Percentiles rank a stretch among this genome's conserved stretches.
Evolutionary conservation across 2,329 filamentous ascomycete species (phyloP).

Genomic region (Alternaria sp.): DNA sequence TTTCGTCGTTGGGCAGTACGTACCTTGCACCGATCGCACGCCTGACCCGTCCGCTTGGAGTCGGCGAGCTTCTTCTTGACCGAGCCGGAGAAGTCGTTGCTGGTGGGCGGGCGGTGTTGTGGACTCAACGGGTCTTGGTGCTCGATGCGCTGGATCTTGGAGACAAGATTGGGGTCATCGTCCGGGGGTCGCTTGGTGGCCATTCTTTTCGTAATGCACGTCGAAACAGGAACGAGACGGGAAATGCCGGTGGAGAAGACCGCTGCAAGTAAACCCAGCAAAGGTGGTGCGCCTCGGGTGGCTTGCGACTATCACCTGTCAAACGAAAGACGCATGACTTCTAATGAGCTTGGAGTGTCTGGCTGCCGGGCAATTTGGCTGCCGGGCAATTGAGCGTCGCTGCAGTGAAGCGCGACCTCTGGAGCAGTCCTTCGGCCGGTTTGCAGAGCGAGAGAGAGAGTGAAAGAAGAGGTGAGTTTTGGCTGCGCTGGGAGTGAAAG

Average conservation of each 20-base stretch:
- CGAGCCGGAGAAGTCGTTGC: conserved; percentile 48
- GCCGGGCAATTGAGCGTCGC: conserved; percentile 8
- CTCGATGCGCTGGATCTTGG: conserved; percentile 50
- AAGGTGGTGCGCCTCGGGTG: conserved; percentile 22
- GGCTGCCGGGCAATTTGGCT: conserved; percentile 1
- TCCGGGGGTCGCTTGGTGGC: conserved; percentile 39
- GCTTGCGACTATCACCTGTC: conserved; percentile 25
- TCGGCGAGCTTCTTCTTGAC: conserved; percentile 63
- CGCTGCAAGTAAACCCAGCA: conserved; percentile 20
- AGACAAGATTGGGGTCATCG: conserved; percentile 27
- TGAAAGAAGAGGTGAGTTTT: conserved; percentile 7
- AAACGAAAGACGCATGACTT: conserved; percentile 20
- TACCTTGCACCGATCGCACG: conserved; percentile 87
- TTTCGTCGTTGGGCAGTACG: neutral
- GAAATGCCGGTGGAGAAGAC: conserved; percentile 18
- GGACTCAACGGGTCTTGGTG: conserved; percentile 32
- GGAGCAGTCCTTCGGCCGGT: conserved; percentile 7
- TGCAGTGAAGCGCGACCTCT: conserved; percentile 3
- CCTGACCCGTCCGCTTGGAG: conserved; percentile 76
- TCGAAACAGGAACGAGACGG: conserved; percentile 19
- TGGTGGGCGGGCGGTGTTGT: conserved; percentile 26
- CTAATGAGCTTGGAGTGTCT: neutral
- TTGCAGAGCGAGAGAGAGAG: neutral
- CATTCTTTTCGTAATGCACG: conserved; percentile 32
- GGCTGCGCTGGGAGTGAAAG: conserved; percentile 14